Percentiles rank a stretch among this genome's conserved stretches.
These are phyloP conservation scores for Fusarium albosuccineum DNA, from an alignment of 2,329 filamentous ascomycete species.

Conservation along the genomic window DNA sequence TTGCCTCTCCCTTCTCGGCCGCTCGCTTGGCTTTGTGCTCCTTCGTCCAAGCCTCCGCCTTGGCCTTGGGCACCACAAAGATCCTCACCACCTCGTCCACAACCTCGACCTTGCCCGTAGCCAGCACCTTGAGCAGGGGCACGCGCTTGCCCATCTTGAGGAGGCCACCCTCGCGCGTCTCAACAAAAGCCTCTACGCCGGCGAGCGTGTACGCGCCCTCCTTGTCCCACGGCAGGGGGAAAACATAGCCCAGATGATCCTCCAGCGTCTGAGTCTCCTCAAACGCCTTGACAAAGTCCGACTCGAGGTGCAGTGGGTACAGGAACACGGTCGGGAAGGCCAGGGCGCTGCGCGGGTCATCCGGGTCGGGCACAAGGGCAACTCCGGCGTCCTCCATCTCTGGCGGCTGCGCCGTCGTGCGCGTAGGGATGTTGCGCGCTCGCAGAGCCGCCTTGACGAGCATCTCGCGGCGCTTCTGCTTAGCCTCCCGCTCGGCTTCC, in stretches of 20 bases:
- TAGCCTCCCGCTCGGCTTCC: conserved; percentile 68
- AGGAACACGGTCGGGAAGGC: conserved; percentile 84
- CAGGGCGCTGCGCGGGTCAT: conserved; percentile 79
- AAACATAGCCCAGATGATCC: conserved; percentile 86
- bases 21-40: conserved; percentile 85
- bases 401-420: conserved; percentile 77
- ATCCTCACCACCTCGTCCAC: conserved; percentile 88
- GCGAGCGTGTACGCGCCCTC: conserved; percentile 73
- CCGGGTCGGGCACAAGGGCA: conserved; percentile 76
- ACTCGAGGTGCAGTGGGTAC: conserved; percentile 85
- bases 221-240: conserved; percentile 89
- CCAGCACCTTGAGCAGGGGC: conserved; percentile 79
- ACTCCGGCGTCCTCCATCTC: conserved; percentile 89
- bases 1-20: conserved; percentile 54
- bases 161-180: conserved; percentile 82
- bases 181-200: conserved; percentile 88
- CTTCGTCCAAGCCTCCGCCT: conserved; percentile 80
- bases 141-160: conserved; percentile 93
- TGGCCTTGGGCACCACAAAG: conserved; percentile 81
- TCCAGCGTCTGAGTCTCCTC: conserved; percentile 79
- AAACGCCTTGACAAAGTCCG: conserved; percentile 92
- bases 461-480: conserved; percentile 66
- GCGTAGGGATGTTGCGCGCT: conserved; percentile 77
- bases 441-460: conserved; percentile 75
- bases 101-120: conserved; percentile 83